Evolutionary conservation across 805 yeast genomes (phyloP).

Genomic region (Candida sanyiensis): DNA sequence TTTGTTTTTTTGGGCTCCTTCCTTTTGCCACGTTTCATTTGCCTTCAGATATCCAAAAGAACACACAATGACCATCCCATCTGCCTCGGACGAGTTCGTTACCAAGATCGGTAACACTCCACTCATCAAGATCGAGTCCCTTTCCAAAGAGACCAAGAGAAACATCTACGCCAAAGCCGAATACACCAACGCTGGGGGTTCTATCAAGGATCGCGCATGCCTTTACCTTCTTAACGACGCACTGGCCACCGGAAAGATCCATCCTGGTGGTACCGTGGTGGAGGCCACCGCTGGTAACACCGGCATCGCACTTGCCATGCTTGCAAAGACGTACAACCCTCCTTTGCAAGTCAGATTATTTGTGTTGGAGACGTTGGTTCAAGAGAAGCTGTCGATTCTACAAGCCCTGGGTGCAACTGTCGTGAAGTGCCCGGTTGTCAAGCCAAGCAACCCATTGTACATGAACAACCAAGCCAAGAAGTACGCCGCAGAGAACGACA

Average conservation of each 20-base stretch:
- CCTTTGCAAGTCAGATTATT: slow-evolving; percentile 58
- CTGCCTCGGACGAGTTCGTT: slow-evolving; percentile 14
- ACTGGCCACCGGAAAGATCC: slow-evolving; percentile 44
- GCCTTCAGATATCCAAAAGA: too few species aligned
- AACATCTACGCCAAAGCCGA: slow-evolving; percentile 72
- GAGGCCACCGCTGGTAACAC: slow-evolving; percentile 90
- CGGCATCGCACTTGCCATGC: slow-evolving; percentile 72
- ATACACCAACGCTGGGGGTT: slow-evolving; percentile 71
- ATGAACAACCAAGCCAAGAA: slow-evolving; percentile 22
- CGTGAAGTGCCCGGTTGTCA: slow-evolving; percentile 64
- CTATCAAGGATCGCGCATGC: slow-evolving; percentile 81
- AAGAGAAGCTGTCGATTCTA: slow-evolving; percentile 59
- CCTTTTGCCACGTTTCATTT: too few species aligned
- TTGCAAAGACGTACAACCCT: slow-evolving; percentile 36
- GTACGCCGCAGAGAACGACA: slow-evolving; percentile 33
- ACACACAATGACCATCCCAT: slow-evolving; percentile 2
- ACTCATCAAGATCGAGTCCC: slow-evolving; percentile 53
- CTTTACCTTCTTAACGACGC: slow-evolving; percentile 58
- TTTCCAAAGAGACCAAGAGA: slow-evolving; percentile 60
- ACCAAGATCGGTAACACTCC: slow-evolving; percentile 63
- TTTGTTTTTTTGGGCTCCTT: too few species aligned
- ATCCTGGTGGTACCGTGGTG: slow-evolving; percentile 61
- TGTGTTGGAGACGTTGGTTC: slow-evolving; percentile 71
- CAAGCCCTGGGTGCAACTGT: slow-evolving; percentile 54
- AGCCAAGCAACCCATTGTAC: slow-evolving; percentile 46